phyloP scores from a whole-genome alignment of 257 asterid genomes.

The Lithospermum erythrorhizon region DNA sequence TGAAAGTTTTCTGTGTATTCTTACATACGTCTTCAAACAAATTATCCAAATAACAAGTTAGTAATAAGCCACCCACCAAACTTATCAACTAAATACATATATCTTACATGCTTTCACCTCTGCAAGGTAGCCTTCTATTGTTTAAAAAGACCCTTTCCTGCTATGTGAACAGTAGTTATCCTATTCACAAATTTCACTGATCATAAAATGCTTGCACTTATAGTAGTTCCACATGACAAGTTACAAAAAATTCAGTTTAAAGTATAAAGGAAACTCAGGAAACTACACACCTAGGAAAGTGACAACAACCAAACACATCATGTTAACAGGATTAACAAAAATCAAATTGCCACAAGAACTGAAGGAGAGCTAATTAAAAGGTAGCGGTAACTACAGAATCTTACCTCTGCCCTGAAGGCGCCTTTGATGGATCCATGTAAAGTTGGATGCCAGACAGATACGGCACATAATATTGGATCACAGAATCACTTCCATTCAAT shows the following conservation, averaged over 20 bases:
- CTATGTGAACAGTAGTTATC: too few species aligned
- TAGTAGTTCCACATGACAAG: neutral
- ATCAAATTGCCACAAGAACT: neutral
- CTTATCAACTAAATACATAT: neutral
- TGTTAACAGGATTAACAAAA: neutral
- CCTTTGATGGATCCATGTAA: slow-evolving; percentile 19
- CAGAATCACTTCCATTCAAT: slow-evolving; percentile 57
- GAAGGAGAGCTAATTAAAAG: neutral
- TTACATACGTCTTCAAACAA: neutral
- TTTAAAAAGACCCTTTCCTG: neutral
- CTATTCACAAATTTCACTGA: neutral
- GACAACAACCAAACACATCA: neutral
- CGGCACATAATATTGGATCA: slow-evolving; percentile 85
- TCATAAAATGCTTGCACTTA: neutral
- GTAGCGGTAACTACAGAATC: neutral
- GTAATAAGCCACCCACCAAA: neutral
- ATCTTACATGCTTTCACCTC: neutral
- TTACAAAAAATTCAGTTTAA: neutral
- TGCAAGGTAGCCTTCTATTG: neutral
- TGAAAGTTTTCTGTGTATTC: neutral
- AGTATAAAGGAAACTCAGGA: neutral
- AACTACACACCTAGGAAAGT: neutral
- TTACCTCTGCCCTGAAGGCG: neutral
- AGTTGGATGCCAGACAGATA: slow-evolving; percentile 13
- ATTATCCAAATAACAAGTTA: too few species aligned